These are phyloP conservation scores for Lachancea dasiensis DNA, from an alignment of 805 yeast species.

Conservation along the genomic window DNA sequence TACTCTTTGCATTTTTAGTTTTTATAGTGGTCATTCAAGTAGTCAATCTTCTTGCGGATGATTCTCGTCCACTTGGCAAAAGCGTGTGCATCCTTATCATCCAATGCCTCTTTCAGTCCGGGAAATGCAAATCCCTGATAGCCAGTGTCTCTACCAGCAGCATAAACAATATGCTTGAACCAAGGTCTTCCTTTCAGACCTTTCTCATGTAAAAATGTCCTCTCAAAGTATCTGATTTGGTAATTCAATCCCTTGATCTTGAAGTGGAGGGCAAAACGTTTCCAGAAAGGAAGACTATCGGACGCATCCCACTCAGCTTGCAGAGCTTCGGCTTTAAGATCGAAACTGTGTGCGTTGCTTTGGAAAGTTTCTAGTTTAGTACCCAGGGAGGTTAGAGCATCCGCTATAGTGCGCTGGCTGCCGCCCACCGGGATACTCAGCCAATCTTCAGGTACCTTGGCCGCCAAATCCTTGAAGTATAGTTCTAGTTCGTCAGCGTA, in stretches of 20 bases:
- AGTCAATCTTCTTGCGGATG: conserved; percentile 3
- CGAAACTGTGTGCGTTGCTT: conserved; percentile 24
- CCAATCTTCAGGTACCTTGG: conserved; percentile 38
- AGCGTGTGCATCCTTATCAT: conserved; percentile 38
- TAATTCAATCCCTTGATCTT: conserved; percentile 31
- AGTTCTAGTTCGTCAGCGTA: conserved; percentile 37
- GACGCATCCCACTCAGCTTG: conserved; percentile 28
- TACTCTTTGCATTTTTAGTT: not conserved
- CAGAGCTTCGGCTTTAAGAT: conserved; percentile 16
- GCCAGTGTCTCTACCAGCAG: conserved; percentile 52
- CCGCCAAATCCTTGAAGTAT: conserved; percentile 36
- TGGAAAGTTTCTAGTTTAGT: conserved; percentile 25
- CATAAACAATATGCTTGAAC: conserved; percentile 49
- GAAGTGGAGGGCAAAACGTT: conserved; percentile 23
- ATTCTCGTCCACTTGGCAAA: conserved; percentile 30
- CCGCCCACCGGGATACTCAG: conserved; percentile 15
- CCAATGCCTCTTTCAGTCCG: conserved; percentile 47
- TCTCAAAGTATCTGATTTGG: conserved; percentile 38
- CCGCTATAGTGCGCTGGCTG: conserved; percentile 17
- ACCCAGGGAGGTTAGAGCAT: conserved; percentile 28
- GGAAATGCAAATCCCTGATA: conserved; percentile 51
- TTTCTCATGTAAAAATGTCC: conserved; percentile 38
- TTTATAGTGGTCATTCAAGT: conserved; percentile 4
- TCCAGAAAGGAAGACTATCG: conserved; percentile 31
- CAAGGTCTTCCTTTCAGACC: conserved; percentile 46